Evolutionary conservation across 106 monocot genomes (phyloP), one percentile per base, ranked within the genome.

Genomic region (Apostasia shenzhenica): DNA sequence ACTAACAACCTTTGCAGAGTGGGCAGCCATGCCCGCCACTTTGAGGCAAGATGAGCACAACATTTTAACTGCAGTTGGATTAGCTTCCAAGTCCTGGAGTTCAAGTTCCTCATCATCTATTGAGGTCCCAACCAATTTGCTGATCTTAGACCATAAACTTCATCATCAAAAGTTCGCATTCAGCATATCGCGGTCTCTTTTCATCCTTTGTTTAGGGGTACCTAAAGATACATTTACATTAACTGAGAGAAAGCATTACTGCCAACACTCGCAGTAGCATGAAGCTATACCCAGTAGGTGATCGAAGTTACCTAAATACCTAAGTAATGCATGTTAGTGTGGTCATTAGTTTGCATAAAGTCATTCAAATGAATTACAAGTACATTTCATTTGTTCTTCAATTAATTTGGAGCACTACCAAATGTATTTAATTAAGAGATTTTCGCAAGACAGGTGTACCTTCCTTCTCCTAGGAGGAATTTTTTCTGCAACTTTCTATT

Each of bases 51-150:
- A 69, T 99, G 99, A 43, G 77, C 80, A 47, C 87, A 88, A 77
- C 93, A 93, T 83, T 78, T 81, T 57, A n/a, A 83, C 81, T 44
- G 86, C 77, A 75, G 81, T 97, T 67, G 84, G 78, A 40, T 79
- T 78, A 59, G 75, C 70, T 60, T 92, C 84, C 55, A 90, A 71
- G 59, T 93, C 93, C 71, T 70, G 68, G 9, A 99, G 73, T 65
- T 99, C 99, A 60, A 99, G 78, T 71, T 99, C 99, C 71, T 99
- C 99, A 78, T 99, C 99, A 81, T 99, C 99, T 13, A 88, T 62
- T 63, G 90, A 13, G 46, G 54, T 40, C 41, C 13, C 10, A 55
- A 55, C 26, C 56, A 64, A 63, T 77, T 72, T 55, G 66, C 60
- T 75, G 78, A 48, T 83, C 82, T n/a, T 46, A 55, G 48, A 66